Evolutionary conservation across 345 rosid genomes (phyloP).

Genomic region (Dimocarpus longan): DNA sequence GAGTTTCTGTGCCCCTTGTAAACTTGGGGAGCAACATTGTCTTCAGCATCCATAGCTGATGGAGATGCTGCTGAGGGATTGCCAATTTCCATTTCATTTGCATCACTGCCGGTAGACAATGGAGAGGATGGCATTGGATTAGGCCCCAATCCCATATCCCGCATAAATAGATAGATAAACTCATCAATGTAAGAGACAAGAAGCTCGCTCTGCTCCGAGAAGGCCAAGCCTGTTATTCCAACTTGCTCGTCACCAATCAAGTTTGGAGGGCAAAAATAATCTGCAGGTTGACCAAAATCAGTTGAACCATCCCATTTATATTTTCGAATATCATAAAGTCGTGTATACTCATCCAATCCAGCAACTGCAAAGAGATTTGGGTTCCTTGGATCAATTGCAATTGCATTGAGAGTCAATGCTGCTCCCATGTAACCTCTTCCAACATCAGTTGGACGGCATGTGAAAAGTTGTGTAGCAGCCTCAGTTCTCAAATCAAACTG

Average conservation of each 20-base stretch:
- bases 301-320: conserved; percentile 56
- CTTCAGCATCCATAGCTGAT: conserved; percentile 26
- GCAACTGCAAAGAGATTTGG: conserved; percentile 80
- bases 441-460: conserved; percentile 49
- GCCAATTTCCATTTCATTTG: conserved; percentile 32
- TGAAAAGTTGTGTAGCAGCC: conserved; percentile 66
- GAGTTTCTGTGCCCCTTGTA: conserved; percentile 77
- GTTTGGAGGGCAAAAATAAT: conserved; percentile 75
- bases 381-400: conserved; percentile 80
- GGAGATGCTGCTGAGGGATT: conserved; percentile 26
- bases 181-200: conserved; percentile 81
- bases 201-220: conserved; percentile 89
- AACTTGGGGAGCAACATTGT: conserved; percentile 47
- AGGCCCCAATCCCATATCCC: conserved; percentile 77
- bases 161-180: conserved; percentile 70
- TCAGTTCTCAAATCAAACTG: conserved; percentile 89
- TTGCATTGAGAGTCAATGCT: conserved; percentile 60
- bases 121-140: conserved; percentile 43
- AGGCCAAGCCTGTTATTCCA: conserved; percentile 90
- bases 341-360: conserved; percentile 79
- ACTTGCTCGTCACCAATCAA: conserved; percentile 57
- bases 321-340: conserved; percentile 82
- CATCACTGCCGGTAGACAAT: conserved; percentile 32
- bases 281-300: conserved; percentile 54
- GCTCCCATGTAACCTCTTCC: conserved; percentile 35